Conservation (phyloP, 176 grass and related monocot genomes). For the Leersia perrieri region DNA sequence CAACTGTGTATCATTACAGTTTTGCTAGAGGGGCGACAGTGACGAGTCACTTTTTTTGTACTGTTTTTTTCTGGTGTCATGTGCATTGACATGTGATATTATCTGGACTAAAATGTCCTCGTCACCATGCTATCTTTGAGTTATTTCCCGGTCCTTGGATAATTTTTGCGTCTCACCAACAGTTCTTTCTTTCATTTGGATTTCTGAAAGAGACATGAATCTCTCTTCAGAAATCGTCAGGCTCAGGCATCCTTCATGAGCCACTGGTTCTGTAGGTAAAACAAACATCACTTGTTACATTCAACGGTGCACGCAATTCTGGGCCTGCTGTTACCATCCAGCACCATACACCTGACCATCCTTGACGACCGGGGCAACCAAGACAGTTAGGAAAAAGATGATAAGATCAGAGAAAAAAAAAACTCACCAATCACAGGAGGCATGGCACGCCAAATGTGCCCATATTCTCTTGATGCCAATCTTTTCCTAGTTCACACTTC, state of each 20-base stretch:
- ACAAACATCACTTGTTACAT: not conserved
- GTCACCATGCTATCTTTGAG: not conserved
- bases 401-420: constrained; percentile 7
- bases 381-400: not conserved
- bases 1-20: not conserved
- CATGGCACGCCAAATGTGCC: constrained; percentile 10
- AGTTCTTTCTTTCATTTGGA: not conserved
- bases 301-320: not conserved
- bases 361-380: not conserved
- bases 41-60: not conserved
- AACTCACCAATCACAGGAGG: constrained; percentile 5
- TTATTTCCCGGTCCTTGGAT: not conserved
- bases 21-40: not conserved
- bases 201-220: not conserved
- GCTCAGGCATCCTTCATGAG: not conserved
- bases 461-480: constrained; percentile 20
- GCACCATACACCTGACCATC: not conserved
- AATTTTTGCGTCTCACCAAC: not conserved
- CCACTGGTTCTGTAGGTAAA: not conserved
- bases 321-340: not conserved
- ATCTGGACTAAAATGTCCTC: not conserved
- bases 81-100: not conserved
- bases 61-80: not conserved
- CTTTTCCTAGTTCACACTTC: constrained; percentile 33
- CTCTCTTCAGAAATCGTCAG: not conserved